Evolutionary conservation across 257 asterid genomes (phyloP), one percentile per base, ranked within the genome.

Genomic region (Ajuga chamaepitys): DNA sequence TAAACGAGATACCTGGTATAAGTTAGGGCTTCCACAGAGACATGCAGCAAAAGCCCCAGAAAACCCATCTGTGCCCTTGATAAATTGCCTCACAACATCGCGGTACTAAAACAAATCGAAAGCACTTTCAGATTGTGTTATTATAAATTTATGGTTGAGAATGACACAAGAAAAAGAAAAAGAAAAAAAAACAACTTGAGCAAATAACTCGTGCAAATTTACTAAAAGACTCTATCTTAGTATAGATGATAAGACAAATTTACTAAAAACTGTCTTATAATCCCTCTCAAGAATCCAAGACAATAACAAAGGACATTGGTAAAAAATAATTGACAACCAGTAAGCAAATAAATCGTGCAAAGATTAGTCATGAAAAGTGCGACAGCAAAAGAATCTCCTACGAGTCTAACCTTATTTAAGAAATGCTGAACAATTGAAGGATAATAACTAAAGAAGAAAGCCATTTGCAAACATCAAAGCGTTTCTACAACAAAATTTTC

Each of bases 61-160:
- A 82, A 94, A 94, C 26, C 96, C 96, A 86, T 94, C 88, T 0
- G 97, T 94, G 60, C 99, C 99, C 75, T 94, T 94, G 70, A 94
- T 88, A 81, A 90, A 94, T 82, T 83, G 99, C 62, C 99, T 77
- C 59, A 86, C 95, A 21, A 75, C 80, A 76, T 94, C 97, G 21
- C 99, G 97, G 80, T 86, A 94, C 99, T 94, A 85, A 71, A 80
- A 81, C 17, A 14, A 17, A 69, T 6, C 38, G 12, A 65, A 17
- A 4, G 18, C 10, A 48, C 45, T 2, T 65, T 32, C 17, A 54
- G 26, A 38, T 42, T 5, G 17, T 57, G 42, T 68, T 50, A 28
- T 60, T 50, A 35, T 18, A 30, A 30, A 35, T 48, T n/a, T 48
- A 24, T 3, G 26, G 9, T 42, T 30, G 50, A 28, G 20, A 58